Evolutionary conservation across 2,329 filamentous ascomycete genomes (phyloP), one percentile per base, ranked within the genome.

Genomic region (Diaporthe sp.): DNA sequence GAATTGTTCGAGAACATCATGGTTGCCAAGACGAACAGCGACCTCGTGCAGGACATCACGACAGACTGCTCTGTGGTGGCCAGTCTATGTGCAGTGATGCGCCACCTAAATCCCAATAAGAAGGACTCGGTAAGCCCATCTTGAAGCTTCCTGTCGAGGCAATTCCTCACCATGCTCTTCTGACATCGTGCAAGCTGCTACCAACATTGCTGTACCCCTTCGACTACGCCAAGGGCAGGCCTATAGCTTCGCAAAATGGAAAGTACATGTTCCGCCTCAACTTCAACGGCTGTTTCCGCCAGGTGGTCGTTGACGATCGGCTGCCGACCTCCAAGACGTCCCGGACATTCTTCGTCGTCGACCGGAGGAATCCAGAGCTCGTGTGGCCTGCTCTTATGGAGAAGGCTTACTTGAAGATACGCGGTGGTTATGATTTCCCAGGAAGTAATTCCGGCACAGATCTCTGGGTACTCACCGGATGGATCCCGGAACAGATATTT

Each of bases 1-100:
- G 71, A 58, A 25, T 42, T 75, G 17, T 53, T 62, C 22, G 77
- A 77, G 42, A 72, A 65, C 57, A 76, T 75, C 53, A 81, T 80
- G 77, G 84, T 81, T 83, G 77, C 77, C 49, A 84, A 85, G 9
- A 85, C 88, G 12, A 88, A 90, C 19, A 92, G 94, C 77, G 96
- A 99, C 83, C 89, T 99, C 10, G 95, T 98, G 3, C 97, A 99
- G 84, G 97, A 99, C 83, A 92, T 98, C 75, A 96, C 96, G 7
- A 97, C 96, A 0, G 97, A 99, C 83, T 99, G 97, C 82, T 98
- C 97, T 1, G 96, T 99, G 4, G 96, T 99, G 39, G 97, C 97
- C 22, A 98, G 97, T 82, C 88, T 99, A 8, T 98, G 96, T 82
- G 95, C 96, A 37, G 93, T 91, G 34, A 92, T 93, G 76, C 92